Evolutionary conservation across 2,329 filamentous ascomycete species (phyloP), one percentile per base, ranked within the genome.

Genomic region (Aspergillus ochraceus): DNA sequence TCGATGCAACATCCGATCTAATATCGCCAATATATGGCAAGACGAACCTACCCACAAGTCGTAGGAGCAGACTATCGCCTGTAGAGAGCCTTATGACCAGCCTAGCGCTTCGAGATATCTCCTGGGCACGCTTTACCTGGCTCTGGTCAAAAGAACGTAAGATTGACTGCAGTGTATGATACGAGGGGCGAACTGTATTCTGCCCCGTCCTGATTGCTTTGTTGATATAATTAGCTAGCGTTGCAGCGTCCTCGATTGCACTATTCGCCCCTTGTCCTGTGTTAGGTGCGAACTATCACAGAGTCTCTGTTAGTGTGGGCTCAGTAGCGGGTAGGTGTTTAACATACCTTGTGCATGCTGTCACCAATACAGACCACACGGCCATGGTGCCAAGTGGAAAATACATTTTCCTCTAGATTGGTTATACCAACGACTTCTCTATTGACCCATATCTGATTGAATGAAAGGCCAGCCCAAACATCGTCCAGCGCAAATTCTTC

Each of bases 201-300:
- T 22, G 22, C 22, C 22, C 22, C 22, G 4, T 36, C 10, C 10
- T 14, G 30, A 36, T 4, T 12, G 30, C 10, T 36, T 36, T 36
- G 32, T 2, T 36, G 11, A 36, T 36, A 36, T 5, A 36, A 36
- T 36, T 36, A 17, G 32, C 12, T 10, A 36, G 4, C 3, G 11
- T 17, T 36, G 75, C 75, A 6, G 71, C 75, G 49, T 69, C 70
- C 62, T 79, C 77, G 19, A 79, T 75, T 1, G 75, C 74, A 26
- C 66, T 68, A 58, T 78, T 78, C 3, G 71, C 76, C 1, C 76
- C 76, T 61, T 76, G 74, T 12, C 76, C 76, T 11, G 65, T 54
- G 36, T 72, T 74, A 1, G 70, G 69, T 11, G 71, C 71, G 70
- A 76, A 66, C 69, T 71, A 39, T 2, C 20, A 20, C 4, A 6